Conservation (phyloP, 2,329 filamentous ascomycete species). For the Epichloe hybrida region DNA sequence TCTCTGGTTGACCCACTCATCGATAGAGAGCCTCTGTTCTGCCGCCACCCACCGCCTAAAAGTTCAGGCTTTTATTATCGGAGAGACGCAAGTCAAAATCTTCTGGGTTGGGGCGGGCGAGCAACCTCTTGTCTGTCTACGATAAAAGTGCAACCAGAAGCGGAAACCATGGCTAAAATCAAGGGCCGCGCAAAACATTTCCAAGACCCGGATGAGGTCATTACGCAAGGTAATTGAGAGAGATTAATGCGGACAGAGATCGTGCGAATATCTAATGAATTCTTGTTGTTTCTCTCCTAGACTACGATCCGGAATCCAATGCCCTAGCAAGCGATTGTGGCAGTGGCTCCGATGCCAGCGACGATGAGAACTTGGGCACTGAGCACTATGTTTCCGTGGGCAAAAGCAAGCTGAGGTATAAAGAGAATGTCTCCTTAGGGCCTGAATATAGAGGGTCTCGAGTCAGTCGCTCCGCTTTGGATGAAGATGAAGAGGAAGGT, state of each 20-base stretch:
- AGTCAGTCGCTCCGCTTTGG: constrained; percentile 56
- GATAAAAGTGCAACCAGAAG: constrained; percentile 7
- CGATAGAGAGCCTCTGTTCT: constrained; percentile 20
- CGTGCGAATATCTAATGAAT: background rate
- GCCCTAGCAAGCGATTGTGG: constrained; percentile 40
- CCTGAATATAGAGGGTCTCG: constrained; percentile 67
- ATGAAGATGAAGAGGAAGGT: constrained; percentile 33
- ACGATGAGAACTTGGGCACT: constrained; percentile 47
- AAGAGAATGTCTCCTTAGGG: constrained; percentile 55
- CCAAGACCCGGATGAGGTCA: constrained; percentile 47
- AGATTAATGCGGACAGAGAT: background rate
- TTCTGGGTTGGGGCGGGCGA: constrained; percentile 15
- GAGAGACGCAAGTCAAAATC: constrained; percentile 12
- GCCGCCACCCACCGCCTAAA: constrained; percentile 37
- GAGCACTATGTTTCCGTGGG: constrained; percentile 79
- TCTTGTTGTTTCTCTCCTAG: constrained; percentile 27
- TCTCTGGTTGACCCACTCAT: background rate
- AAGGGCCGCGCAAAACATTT: constrained; percentile 46
- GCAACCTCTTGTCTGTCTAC: background rate
- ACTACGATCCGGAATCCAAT: constrained; percentile 69
- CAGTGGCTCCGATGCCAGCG: constrained; percentile 35
- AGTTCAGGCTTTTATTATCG: constrained; percentile 21
- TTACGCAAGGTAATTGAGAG: constrained; percentile 41
- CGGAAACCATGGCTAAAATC: constrained; percentile 32
- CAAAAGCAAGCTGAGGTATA: constrained; percentile 72